Percentiles rank a stretch among this genome's conserved stretches.
These are phyloP conservation scores for Pestalotiopsis sp. DNA, from an alignment of 2,329 filamentous ascomycete species.

Conservation along the genomic window DNA sequence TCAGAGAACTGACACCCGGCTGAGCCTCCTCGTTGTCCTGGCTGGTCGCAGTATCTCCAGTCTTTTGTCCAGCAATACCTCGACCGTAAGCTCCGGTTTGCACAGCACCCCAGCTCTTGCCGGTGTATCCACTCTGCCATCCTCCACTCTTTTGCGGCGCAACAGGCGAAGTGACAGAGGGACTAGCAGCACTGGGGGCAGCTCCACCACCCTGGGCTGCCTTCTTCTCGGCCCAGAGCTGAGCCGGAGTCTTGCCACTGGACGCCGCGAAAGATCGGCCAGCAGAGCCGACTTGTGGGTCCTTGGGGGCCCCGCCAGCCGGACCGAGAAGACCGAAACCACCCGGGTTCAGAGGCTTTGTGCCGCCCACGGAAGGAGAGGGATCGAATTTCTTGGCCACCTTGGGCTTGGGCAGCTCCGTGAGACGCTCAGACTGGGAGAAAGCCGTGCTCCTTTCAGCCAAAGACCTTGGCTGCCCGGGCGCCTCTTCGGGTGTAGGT, in stretches of 20 bases:
- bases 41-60: conserved; percentile 52
- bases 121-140: conserved; percentile 90
- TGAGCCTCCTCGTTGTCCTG: conserved; percentile 50
- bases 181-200: conserved; percentile 46
- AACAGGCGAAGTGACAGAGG: conserved; percentile 54
- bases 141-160: conserved; percentile 70
- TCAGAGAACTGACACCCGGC: conserved; percentile 70
- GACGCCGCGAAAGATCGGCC: conserved; percentile 93
- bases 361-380: conserved; percentile 75
- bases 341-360: conserved; percentile 82
- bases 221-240: conserved; percentile 98
- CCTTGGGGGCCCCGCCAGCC: conserved; percentile 54
- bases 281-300: conserved; percentile 64
- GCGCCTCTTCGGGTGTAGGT: conserved; percentile 36
- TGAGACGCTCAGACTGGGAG: conserved; percentile 76
- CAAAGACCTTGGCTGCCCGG: conserved; percentile 59
- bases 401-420: conserved; percentile 90
- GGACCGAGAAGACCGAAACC: conserved; percentile 66
- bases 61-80: conserved; percentile 62
- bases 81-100: conserved; percentile 73
- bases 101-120: conserved; percentile 88
- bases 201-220: conserved; percentile 72
- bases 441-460: conserved; percentile 80
- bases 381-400: conserved; percentile 86
- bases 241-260: conserved; percentile 93